Evolutionary conservation across 2,329 filamentous ascomycete genomes (phyloP).

Genomic region (Clonostachys rhizophaga): DNA sequence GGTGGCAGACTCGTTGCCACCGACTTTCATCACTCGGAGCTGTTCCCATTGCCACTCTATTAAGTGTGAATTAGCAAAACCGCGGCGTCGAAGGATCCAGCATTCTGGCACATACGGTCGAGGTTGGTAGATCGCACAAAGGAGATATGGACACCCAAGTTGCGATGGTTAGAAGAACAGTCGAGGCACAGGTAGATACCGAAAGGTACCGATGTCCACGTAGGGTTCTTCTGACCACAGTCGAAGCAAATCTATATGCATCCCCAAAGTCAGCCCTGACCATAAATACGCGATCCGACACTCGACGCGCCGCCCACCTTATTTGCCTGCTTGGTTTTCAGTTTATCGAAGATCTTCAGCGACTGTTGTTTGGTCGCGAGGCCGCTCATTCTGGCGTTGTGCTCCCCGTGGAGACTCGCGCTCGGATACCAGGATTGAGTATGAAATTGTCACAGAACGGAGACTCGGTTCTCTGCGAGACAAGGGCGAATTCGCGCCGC

Average conservation of each 20-base stretch:
- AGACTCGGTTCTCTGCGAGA: not conserved
- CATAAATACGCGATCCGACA: not conserved
- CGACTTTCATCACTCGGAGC: constrained; percentile 94
- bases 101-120: constrained; percentile 66
- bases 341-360: constrained; percentile 95
- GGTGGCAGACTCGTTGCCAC: constrained; percentile 95
- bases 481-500: no score
- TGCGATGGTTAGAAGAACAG: constrained; percentile 94
- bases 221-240: constrained; percentile 95
- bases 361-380: constrained; percentile 90
- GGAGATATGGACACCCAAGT: constrained; percentile 97
- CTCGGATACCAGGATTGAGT: not conserved
- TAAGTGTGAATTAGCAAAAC: no score
- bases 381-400: constrained; percentile 48
- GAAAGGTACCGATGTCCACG: constrained; percentile 95
- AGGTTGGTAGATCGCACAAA: constrained; percentile 98
- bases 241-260: constrained; percentile 84
- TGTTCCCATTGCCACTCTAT: constrained; percentile 99
- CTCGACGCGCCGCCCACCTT: constrained; percentile 57
- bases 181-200: constrained; percentile 98
- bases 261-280: constrained; percentile 6
- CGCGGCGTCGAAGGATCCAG: not conserved
- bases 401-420: not conserved
- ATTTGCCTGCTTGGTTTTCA: constrained; percentile 91
- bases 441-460: not conserved